Evolutionary conservation across 805 yeast genomes (phyloP), one percentile per base, ranked within the genome.

Genomic region (Naumovozyma baii): DNA sequence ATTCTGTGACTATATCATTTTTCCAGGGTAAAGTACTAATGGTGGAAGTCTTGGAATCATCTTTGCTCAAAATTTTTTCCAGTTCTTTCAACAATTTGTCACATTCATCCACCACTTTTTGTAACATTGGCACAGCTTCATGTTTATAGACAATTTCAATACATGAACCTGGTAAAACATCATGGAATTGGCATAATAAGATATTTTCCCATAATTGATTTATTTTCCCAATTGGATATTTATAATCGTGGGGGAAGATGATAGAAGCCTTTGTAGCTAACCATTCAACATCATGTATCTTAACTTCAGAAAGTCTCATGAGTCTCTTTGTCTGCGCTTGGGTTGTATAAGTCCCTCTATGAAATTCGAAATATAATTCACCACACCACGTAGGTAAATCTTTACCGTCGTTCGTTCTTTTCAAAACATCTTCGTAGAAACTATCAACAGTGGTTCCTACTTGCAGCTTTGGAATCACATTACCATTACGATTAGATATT

Each of bases 101-200:
- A 31, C 80, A 78, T 17, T 66, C 63, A 15, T 67, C 62, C 42
- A 81, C 64, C 18, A 80, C 81, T 13, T 69, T 63, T 4, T 66
- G 67, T 50, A 88, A 70, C 74, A 84, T 78, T 25, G 90, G 88
- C 55, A 78, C 74, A 8, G 90, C 96, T 51, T 83, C 92, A 51
- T 86, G 87, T 36, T 74, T 78, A 56, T 92, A 90, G 12, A 92
- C 96, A 78, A 85, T 76, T 46, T 86, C 95, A 52, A 90, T 90
- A 62, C 95, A 85, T 4, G 94, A 81, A 2, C 98, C 98, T 2
- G 98, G 98, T 38, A 92, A 69, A n/a, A 90, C 96, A 65, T 90
- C 98, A 61, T 90, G 98, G 67, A 90, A 90, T 59, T 90, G 97
- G 57, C 95, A 87, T 40, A 92, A 66, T 45, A 87, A 76, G 16